A percentile compares a stretch with the other conserved stretches of the same genome.
These are phyloP conservation scores for Cyclostephanos tholiformis DNA, from an alignment of 108 stramenopile species.

Conservation along the genomic window DNA sequence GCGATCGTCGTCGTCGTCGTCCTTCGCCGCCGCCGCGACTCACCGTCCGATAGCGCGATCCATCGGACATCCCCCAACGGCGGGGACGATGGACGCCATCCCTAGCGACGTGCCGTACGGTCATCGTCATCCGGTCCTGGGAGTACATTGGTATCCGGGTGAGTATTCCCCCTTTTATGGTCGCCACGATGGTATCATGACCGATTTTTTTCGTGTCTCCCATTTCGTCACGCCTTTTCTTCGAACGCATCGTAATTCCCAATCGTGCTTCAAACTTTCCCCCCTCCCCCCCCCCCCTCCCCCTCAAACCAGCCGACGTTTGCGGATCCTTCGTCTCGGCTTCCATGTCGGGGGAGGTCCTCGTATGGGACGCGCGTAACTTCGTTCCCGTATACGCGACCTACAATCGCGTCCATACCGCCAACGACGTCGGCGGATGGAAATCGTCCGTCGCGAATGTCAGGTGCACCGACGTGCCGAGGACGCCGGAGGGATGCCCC, in stretches of 20 bases:
- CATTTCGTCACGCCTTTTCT: slow-evolving; percentile 56
- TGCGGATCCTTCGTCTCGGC: slow-evolving; percentile 73
- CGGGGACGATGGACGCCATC: slow-evolving; percentile 1
- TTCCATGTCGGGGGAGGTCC: slow-evolving; percentile 55
- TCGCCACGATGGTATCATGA: neutral
- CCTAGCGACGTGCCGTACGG: slow-evolving; percentile 40
- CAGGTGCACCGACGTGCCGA: slow-evolving; percentile 41
- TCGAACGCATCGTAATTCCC: no score
- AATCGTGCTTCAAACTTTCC: no score
- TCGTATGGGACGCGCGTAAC: slow-evolving; percentile 77
- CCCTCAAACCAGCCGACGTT: slow-evolving; percentile 49
- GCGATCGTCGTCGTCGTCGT: slow-evolving; percentile 10
- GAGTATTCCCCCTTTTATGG: slow-evolving; percentile 3
- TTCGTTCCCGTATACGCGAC: slow-evolving; percentile 47
- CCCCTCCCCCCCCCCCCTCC: neutral
- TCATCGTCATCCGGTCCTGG: slow-evolving; percentile 54
- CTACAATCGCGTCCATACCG: slow-evolving; percentile 16
- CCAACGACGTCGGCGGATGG: slow-evolving; percentile 50
- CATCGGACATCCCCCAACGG: slow-evolving; percentile 17
- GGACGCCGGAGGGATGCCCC: slow-evolving; percentile 35
- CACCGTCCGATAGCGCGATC: slow-evolving; percentile 64
- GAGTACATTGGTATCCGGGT: slow-evolving; percentile 32
- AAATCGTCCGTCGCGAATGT: slow-evolving; percentile 16
- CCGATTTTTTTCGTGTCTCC: slow-evolving; percentile 40
- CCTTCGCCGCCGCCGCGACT: neutral